Percentiles rank a stretch among this genome's conserved stretches.
Evolutionary conservation across 2,329 filamentous ascomycete species (phyloP).

Genomic region (Fusarium sp.): DNA sequence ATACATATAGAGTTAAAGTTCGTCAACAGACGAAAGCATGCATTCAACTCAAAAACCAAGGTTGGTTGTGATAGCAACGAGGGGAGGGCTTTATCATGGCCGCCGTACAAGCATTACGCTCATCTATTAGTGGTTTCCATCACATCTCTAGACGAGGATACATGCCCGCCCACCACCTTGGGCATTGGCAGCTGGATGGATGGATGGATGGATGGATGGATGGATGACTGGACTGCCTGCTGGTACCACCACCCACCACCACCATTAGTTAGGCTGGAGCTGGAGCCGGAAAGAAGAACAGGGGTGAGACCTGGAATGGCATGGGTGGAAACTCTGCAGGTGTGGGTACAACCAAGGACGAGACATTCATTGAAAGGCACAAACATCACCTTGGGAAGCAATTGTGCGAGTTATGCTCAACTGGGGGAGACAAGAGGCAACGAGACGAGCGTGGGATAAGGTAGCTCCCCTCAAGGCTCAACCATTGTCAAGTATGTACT

Average conservation of each 20-base stretch:
- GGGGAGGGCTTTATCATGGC: neutral
- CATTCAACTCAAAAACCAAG: neutral
- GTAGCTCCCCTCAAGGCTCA: neutral
- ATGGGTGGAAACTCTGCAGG: slow-evolving; percentile 7
- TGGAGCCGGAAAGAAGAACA: slow-evolving; percentile 36
- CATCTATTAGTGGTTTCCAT: slow-evolving; percentile 11
- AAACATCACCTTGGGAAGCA: slow-evolving; percentile 15
- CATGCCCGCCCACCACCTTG: slow-evolving; percentile 25
- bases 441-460: neutral
- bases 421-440: slow-evolving; percentile 29
- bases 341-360: slow-evolving; percentile 13
- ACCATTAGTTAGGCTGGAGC: slow-evolving; percentile 31
- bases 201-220: neutral
- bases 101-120: neutral
- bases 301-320: slow-evolving; percentile 24
- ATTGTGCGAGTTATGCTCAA: slow-evolving; percentile 27
- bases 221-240: neutral
- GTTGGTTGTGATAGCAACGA: neutral
- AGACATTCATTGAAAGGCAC: slow-evolving; percentile 31
- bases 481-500: neutral
- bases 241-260: slow-evolving; percentile 28
- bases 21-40: neutral
- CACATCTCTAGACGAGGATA: slow-evolving; percentile 10
- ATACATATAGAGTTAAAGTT: neutral
- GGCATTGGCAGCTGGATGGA: slow-evolving; percentile 17